Conservation (phyloP, 2,329 filamentous ascomycete species). For the Fusarium marasasianum region DNA sequence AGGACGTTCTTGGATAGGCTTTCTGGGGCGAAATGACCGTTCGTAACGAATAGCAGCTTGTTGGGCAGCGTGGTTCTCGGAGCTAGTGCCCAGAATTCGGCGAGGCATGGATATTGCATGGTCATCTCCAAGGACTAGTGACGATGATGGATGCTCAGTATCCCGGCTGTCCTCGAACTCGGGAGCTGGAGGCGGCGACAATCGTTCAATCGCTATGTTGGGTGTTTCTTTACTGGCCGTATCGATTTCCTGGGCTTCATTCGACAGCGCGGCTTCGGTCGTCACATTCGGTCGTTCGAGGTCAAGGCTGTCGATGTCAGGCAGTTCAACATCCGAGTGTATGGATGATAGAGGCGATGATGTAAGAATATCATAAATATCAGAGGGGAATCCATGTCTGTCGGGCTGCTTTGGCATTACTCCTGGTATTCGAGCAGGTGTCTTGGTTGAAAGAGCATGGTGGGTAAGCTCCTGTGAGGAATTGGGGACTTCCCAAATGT, state of each 20-base stretch:
- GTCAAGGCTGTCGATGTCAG: constrained; percentile 33
- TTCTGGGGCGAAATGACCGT: constrained; percentile 66
- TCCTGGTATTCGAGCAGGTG: constrained; percentile 2
- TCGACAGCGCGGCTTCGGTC: neutral
- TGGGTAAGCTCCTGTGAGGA: constrained; percentile 45
- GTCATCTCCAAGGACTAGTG: neutral
- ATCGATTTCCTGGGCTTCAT: constrained; percentile 2
- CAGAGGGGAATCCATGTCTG: neutral
- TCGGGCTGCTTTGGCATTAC: constrained; percentile 3
- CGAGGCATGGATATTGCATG: constrained; percentile 17
- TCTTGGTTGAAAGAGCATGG: neutral
- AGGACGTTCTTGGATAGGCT: constrained; percentile 69
- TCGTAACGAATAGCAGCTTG: constrained; percentile 49
- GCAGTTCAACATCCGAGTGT: constrained; percentile 42
- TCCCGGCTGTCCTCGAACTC: constrained; percentile 29
- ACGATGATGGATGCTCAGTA: neutral
- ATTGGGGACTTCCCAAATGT: constrained; percentile 51
- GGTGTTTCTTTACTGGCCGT: constrained; percentile 48
- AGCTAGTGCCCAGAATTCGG: constrained; percentile 23
- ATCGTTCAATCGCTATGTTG: constrained; percentile 49
- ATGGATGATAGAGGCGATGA: constrained; percentile 51
- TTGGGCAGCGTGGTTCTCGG: constrained; percentile 36
- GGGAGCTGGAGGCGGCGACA: constrained; percentile 44
- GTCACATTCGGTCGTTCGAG: neutral
- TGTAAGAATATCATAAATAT: constrained; percentile 18